phyloP scores from a whole-genome alignment of 1,284 basidiomycete species.

The Exobasidium rhododendri region DNA sequence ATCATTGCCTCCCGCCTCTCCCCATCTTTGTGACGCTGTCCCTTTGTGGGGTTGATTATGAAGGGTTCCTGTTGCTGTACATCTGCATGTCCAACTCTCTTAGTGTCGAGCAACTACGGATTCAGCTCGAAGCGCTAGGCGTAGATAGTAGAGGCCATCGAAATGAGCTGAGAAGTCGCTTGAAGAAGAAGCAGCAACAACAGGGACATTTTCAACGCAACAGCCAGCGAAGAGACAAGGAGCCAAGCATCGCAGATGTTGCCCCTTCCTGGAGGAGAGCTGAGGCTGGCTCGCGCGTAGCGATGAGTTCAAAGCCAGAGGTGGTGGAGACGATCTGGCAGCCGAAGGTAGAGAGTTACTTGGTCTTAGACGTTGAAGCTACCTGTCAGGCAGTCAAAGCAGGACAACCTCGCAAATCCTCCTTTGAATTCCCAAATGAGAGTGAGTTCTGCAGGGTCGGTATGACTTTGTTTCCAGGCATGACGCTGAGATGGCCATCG shows the following conservation, averaged over 20 bases:
- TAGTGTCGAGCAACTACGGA: neutral
- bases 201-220: too few relatives aligned
- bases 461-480: too few relatives aligned
- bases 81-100: neutral
- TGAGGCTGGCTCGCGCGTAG: too few relatives aligned
- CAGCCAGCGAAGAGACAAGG: neutral
- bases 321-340: constrained; percentile 17
- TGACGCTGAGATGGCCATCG: too few relatives aligned
- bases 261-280: neutral
- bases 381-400: constrained; percentile 63
- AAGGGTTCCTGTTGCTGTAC: neutral
- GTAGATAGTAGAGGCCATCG: neutral
- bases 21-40: too few relatives aligned
- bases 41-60: neutral
- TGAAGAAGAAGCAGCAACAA: neutral
- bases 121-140: neutral
- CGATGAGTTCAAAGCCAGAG: neutral
- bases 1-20: too few relatives aligned
- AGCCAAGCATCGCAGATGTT: neutral
- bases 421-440: constrained; percentile 77
- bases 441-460: constrained; percentile 56
- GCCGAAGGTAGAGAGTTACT: constrained; percentile 55
- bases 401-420: neutral
- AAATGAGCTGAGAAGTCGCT: neutral
- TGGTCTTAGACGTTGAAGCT: constrained; percentile 78